phyloP scores from a whole-genome alignment of 345 rosid species.

The Brassica incana region DNA sequence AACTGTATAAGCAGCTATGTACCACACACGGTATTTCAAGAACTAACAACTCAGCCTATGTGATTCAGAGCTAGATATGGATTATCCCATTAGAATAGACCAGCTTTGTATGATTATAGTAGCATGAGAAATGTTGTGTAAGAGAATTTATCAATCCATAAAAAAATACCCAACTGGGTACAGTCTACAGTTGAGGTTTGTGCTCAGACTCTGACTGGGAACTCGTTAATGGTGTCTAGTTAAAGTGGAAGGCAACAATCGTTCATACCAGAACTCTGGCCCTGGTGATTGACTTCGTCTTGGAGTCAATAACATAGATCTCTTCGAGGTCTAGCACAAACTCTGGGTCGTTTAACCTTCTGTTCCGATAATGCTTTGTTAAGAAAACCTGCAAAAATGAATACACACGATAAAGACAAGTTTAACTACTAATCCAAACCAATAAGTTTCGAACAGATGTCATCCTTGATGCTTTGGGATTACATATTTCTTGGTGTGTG shows the following conservation, averaged over 20 bases:
- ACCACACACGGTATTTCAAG: not conserved
- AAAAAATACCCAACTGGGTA: not conserved
- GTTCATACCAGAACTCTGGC: slow-evolving; percentile 79
- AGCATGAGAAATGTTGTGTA: not conserved
- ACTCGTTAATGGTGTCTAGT: not conserved
- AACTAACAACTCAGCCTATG: slow-evolving; percentile 8
- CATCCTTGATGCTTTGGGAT: slow-evolving; percentile 5
- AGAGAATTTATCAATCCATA: not conserved
- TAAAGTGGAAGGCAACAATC: not conserved
- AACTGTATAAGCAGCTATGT: slow-evolving; percentile 4
- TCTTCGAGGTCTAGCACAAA: slow-evolving; percentile 94
- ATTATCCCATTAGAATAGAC: not conserved
- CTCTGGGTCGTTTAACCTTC: slow-evolving; percentile 76
- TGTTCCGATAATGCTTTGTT: slow-evolving; percentile 79
- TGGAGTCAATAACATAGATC: slow-evolving; percentile 85
- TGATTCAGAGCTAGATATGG: slow-evolving; percentile 3
- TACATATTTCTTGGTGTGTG: slow-evolving; percentile 4
- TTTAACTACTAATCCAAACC: slow-evolving; percentile 1
- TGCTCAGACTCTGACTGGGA: not conserved
- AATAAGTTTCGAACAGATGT: not conserved
- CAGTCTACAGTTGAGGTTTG: not conserved
- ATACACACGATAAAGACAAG: slow-evolving; percentile 6
- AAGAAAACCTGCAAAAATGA: slow-evolving; percentile 67
- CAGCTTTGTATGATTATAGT: not conserved
- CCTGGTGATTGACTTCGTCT: slow-evolving; percentile 86